These are phyloP conservation scores for Exophiala spinifera DNA, from an alignment of 2,329 filamentous ascomycete genomes.

Conservation along the genomic window DNA sequence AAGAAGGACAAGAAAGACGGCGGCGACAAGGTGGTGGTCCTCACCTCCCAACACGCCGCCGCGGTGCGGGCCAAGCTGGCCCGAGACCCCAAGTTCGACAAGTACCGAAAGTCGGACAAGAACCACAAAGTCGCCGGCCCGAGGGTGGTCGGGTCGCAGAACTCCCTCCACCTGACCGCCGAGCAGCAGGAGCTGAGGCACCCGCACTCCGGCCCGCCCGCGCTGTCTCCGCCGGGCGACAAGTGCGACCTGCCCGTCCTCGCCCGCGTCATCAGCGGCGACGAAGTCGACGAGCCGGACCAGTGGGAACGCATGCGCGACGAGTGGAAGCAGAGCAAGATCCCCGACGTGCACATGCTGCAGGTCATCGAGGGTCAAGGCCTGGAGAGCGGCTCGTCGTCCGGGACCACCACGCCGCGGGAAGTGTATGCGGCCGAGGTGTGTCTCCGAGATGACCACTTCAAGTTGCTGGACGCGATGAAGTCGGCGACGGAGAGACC, in stretches of 20 bases:
- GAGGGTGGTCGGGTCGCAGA: slow-evolving; percentile 5
- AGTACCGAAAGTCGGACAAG: slow-evolving; percentile 4
- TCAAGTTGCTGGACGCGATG: background rate
- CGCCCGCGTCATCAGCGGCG: slow-evolving; percentile 22
- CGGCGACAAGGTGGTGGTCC: slow-evolving; percentile 13
- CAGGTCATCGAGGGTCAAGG: slow-evolving; percentile 19
- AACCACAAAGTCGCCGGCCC: background rate
- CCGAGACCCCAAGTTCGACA: slow-evolving; percentile 4
- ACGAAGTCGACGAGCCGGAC: slow-evolving; percentile 27
- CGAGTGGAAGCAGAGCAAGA: slow-evolving; percentile 20
- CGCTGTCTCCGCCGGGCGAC: slow-evolving; percentile 8
- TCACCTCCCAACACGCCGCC: slow-evolving; percentile 13
- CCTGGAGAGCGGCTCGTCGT: background rate
- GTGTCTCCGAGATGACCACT: background rate
- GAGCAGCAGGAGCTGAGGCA: slow-evolving; percentile 19
- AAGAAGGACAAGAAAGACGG: slow-evolving; percentile 11
- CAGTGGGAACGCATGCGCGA: slow-evolving; percentile 17
- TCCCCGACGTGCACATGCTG: slow-evolving; percentile 8
- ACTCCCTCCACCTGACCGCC: slow-evolving; percentile 11
- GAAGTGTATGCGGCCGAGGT: background rate
- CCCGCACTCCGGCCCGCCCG: slow-evolving; percentile 27
- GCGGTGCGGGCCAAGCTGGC: slow-evolving; percentile 5
- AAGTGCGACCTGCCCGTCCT: slow-evolving; percentile 19
- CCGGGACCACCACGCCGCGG: slow-evolving; percentile 11
- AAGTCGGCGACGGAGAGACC: background rate